These are phyloP conservation scores for Didymella glomerata DNA, from an alignment of 2,329 filamentous ascomycete species.

Conservation along the genomic window DNA sequence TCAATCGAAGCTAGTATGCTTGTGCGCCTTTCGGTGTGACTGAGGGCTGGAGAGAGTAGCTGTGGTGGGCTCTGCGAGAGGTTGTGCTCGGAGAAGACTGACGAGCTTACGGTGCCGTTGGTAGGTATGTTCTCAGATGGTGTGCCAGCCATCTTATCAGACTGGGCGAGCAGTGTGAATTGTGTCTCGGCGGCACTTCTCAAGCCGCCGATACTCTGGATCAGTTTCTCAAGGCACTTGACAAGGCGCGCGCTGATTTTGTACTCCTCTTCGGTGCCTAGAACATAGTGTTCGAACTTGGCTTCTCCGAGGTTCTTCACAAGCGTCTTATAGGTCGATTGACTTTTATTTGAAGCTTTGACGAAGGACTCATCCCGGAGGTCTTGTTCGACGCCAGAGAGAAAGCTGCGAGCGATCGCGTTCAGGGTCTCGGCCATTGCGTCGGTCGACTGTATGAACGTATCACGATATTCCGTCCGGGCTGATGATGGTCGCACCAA, in stretches of 20 bases:
- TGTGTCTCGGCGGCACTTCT: conserved; percentile 90
- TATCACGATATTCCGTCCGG: conserved; percentile 74
- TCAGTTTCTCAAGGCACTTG: conserved; percentile 82
- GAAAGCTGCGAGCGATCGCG: conserved; percentile 81
- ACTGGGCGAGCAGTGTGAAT: conserved; percentile 80
- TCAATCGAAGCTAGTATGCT: conserved; percentile 55
- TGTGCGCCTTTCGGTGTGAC: conserved; percentile 42
- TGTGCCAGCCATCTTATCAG: conserved; percentile 34
- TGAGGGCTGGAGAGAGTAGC: conserved; percentile 42
- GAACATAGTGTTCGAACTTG: conserved; percentile 85
- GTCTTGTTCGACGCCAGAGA: conserved; percentile 83
- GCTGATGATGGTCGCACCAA: conserved; percentile 82
- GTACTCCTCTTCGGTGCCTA: conserved; percentile 82
- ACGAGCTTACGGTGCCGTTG: conserved; percentile 36
- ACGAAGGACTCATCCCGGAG: conserved; percentile 72
- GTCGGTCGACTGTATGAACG: conserved; percentile 76
- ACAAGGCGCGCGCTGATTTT: conserved; percentile 80
- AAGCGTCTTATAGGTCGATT: conserved; percentile 72
- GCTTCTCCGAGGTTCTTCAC: conserved; percentile 82
- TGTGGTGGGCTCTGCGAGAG: conserved; percentile 37
- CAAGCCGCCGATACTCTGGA: conserved; percentile 88
- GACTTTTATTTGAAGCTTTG: conserved; percentile 69
- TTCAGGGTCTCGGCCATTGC: conserved; percentile 83
- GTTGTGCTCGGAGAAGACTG: conserved; percentile 35
- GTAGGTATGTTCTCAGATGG: conserved; percentile 23